A percentile compares a stretch with the other conserved stretches of the same genome.
These are phyloP conservation scores for Clarireedia monteithiana DNA, from an alignment of 2,329 filamentous ascomycete species.

Conservation along the genomic window DNA sequence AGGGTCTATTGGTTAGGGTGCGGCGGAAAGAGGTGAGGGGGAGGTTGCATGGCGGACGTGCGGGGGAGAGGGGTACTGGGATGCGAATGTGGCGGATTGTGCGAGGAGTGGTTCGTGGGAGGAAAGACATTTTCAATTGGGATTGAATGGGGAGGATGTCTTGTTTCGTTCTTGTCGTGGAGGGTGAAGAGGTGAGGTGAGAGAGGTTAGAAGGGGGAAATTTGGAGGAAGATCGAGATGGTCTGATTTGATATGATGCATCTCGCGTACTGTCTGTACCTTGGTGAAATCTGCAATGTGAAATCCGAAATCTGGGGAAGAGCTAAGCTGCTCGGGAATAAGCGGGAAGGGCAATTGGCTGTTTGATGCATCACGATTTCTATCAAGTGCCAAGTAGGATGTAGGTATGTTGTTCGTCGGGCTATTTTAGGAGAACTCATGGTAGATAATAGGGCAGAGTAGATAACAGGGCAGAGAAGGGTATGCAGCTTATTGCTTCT, in stretches of 20 bases:
- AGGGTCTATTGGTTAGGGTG: constrained; percentile 6
- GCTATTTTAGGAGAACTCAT: no score
- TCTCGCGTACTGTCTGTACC: neutral
- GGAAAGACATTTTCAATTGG: neutral
- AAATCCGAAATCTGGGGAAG: neutral
- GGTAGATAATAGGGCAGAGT: no score
- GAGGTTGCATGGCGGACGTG: constrained; percentile 7
- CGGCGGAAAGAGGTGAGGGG: neutral
- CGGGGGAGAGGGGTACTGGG: constrained; percentile 6
- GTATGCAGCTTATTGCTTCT: no score
- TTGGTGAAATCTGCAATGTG: neutral
- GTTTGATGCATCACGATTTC: no score
- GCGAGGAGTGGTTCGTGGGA: constrained; percentile 1
- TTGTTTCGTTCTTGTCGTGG: no score
- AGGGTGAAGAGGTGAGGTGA: no score
- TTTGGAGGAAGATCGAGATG: neutral
- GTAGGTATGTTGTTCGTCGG: no score
- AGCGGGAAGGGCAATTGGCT: no score
- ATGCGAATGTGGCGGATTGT: neutral
- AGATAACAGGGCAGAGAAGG: no score
- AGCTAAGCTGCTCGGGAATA: neutral
- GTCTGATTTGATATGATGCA: neutral
- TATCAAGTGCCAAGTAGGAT: no score
- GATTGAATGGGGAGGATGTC: neutral
- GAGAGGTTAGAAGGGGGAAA: no score